These are phyloP conservation scores for Agrocybe chaxingu DNA, from an alignment of 768 basidiomycete species.

Conservation along the genomic window DNA sequence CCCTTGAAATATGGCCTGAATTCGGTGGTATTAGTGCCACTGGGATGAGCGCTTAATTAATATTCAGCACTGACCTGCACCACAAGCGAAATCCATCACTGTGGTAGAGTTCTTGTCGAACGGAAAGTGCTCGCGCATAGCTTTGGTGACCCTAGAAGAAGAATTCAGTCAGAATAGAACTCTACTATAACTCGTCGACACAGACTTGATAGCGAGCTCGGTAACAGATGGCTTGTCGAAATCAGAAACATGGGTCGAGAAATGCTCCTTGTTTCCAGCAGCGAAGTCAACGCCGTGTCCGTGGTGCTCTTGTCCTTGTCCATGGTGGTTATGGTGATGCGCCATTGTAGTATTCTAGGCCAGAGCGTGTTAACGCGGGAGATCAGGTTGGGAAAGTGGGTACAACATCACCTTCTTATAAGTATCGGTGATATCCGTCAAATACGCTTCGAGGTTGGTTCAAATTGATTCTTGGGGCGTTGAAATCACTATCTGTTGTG, in stretches of 20 bases:
- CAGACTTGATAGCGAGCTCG: slow-evolving; percentile 23
- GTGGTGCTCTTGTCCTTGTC: slow-evolving; percentile 9
- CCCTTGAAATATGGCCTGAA: slow-evolving; percentile 62
- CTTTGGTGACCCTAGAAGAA: slow-evolving; percentile 29
- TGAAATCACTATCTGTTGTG: no score
- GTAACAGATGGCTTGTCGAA: slow-evolving; percentile 17
- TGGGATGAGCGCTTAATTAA: neutral
- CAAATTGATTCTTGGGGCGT: no score
- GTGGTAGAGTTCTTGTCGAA: slow-evolving; percentile 56
- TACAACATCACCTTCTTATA: no score
- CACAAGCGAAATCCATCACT: slow-evolving; percentile 76
- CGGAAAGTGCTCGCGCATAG: slow-evolving; percentile 34
- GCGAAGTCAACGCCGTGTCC: slow-evolving; percentile 17
- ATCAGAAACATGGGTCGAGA: slow-evolving; percentile 21
- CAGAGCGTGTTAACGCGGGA: no score
- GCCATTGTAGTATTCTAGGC: no score
- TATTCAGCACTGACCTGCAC: slow-evolving; percentile 45
- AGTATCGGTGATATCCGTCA: no score
- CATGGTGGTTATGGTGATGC: neutral
- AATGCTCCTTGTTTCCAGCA: slow-evolving; percentile 35
- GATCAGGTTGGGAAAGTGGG: no score
- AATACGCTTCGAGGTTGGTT: no score
- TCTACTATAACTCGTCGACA: neutral
- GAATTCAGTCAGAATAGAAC: neutral
- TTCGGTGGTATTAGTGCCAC: no score